Evolutionary conservation across 2,329 filamentous ascomycete genomes (phyloP).

Genomic region (Trichoderma afroharzianum): DNA sequence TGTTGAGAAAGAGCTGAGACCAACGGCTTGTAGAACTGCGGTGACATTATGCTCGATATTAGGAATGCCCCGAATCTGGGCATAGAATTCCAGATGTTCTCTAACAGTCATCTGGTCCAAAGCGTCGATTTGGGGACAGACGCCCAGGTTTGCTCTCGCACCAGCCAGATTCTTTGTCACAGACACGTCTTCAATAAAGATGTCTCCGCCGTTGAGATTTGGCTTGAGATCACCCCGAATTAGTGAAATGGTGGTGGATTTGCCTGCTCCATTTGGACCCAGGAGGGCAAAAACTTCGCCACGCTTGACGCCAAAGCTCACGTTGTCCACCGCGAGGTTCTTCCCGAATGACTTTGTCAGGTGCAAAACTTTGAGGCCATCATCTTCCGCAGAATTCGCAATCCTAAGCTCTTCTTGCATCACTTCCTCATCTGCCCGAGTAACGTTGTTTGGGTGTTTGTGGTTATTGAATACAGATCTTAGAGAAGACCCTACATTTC

Average conservation of each 20-base stretch:
- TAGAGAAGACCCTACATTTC: slow-evolving; percentile 57
- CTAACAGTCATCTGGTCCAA: slow-evolving; percentile 87
- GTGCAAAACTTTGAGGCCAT: slow-evolving; percentile 75
- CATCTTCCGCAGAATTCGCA: slow-evolving; percentile 40
- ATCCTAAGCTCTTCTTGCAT: slow-evolving; percentile 62
- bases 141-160: slow-evolving; percentile 76
- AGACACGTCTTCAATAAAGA: slow-evolving; percentile 74
- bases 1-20: slow-evolving; percentile 64
- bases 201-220: slow-evolving; percentile 65
- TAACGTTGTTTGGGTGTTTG: slow-evolving; percentile 20
- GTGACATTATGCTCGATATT: slow-evolving; percentile 74
- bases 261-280: slow-evolving; percentile 88
- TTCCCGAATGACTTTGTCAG: slow-evolving; percentile 75
- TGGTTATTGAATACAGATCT: slow-evolving; percentile 38
- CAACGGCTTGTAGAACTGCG: slow-evolving; percentile 76
- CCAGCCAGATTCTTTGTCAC: slow-evolving; percentile 68
- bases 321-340: slow-evolving; percentile 79
- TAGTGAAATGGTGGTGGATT: slow-evolving; percentile 83
- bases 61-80: slow-evolving; percentile 72
- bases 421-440: slow-evolving; percentile 55
- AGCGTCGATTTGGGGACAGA: slow-evolving; percentile 85
- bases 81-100: slow-evolving; percentile 87
- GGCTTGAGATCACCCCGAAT: slow-evolving; percentile 86
- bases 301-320: slow-evolving; percentile 75
- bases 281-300: slow-evolving; percentile 86